These are phyloP conservation scores for Colletotrichum sp. DNA, from an alignment of 2,329 filamentous ascomycete species.

Conservation along the genomic window DNA sequence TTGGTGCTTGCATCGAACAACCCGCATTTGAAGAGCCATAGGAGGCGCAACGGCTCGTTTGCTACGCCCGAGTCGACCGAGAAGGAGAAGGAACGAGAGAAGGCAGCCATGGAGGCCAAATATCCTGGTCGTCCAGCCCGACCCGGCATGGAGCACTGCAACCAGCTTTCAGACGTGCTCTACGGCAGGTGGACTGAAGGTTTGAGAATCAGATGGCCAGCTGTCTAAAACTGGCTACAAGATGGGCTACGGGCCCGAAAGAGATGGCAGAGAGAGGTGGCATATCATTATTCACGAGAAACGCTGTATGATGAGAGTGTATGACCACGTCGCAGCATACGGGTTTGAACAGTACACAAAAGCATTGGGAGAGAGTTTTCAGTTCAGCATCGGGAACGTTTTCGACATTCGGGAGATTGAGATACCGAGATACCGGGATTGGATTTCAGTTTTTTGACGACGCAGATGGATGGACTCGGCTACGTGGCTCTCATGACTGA, in stretches of 20 bases:
- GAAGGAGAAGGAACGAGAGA: slow-evolving; percentile 53
- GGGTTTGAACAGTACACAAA: slow-evolving; percentile 21
- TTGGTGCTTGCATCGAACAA: slow-evolving; percentile 82
- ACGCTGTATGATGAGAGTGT: slow-evolving; percentile 23
- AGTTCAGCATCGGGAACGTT: neutral
- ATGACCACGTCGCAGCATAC: slow-evolving; percentile 19
- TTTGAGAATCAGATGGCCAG: slow-evolving; percentile 73
- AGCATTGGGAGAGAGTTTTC: slow-evolving; percentile 15
- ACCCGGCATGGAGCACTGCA: slow-evolving; percentile 90
- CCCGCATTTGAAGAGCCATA: slow-evolving; percentile 82
- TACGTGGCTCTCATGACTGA: slow-evolving; percentile 18
- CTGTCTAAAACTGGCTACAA: slow-evolving; percentile 30
- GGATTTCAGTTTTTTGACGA: slow-evolving; percentile 4
- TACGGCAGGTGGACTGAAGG: slow-evolving; percentile 92
- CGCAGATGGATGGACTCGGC: neutral
- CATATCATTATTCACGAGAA: slow-evolving; percentile 17
- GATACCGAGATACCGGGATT: neutral
- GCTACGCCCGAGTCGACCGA: slow-evolving; percentile 40
- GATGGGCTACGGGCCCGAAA: neutral
- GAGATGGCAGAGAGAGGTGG: neutral
- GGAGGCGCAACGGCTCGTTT: slow-evolving; percentile 63
- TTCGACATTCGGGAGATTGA: slow-evolving; percentile 6
- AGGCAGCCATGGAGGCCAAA: slow-evolving; percentile 52
- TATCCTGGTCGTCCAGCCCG: slow-evolving; percentile 59
- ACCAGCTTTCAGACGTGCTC: slow-evolving; percentile 86